Conservation (phyloP, 805 yeast species). For the Saccharomycopsis microspora region DNA sequence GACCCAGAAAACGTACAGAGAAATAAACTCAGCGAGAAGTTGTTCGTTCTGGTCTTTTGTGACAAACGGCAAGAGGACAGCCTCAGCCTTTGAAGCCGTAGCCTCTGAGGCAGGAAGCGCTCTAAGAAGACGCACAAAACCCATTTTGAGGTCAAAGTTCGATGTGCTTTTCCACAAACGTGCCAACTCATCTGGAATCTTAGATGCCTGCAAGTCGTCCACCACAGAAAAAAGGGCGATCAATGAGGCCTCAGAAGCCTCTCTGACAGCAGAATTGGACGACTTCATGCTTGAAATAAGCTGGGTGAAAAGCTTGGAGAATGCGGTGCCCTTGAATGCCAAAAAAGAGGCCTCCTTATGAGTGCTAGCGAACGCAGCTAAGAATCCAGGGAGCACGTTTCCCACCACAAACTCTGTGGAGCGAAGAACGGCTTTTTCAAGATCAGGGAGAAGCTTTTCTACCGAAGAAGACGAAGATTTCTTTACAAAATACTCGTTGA, state of each 20-base stretch:
- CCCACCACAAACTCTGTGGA: slow-evolving; percentile 64
- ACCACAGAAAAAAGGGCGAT: slow-evolving; percentile 15
- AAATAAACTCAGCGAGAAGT: slow-evolving; percentile 38
- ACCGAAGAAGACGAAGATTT: slow-evolving; percentile 24
- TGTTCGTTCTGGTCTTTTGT: slow-evolving; percentile 69
- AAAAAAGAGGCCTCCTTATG: not conserved
- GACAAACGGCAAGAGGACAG: slow-evolving; percentile 38
- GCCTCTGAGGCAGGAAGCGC: slow-evolving; percentile 17
- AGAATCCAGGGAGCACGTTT: slow-evolving; percentile 38
- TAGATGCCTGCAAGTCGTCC: slow-evolving; percentile 21
- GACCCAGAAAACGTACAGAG: slow-evolving; percentile 35
- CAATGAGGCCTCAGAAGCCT: slow-evolving; percentile 28
- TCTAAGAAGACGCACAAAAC: slow-evolving; percentile 30
- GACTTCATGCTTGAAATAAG: slow-evolving; percentile 51
- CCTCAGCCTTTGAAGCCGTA: slow-evolving; percentile 29
- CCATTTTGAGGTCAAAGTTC: slow-evolving; percentile 52
- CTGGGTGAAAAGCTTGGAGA: slow-evolving; percentile 40
- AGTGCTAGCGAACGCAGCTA: not conserved
- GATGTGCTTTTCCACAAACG: slow-evolving; percentile 48
- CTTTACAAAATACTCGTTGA: slow-evolving; percentile 26
- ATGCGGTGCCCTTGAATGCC: slow-evolving; percentile 10
- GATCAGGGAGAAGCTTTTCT: slow-evolving; percentile 37
- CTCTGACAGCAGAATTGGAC: slow-evolving; percentile 54
- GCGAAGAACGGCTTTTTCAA: slow-evolving; percentile 68
- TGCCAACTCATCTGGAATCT: slow-evolving; percentile 40